Evolutionary conservation across 2,329 filamentous ascomycete genomes (phyloP), one percentile per base, ranked within the genome.

Genomic region (Clarireedia paspali): DNA sequence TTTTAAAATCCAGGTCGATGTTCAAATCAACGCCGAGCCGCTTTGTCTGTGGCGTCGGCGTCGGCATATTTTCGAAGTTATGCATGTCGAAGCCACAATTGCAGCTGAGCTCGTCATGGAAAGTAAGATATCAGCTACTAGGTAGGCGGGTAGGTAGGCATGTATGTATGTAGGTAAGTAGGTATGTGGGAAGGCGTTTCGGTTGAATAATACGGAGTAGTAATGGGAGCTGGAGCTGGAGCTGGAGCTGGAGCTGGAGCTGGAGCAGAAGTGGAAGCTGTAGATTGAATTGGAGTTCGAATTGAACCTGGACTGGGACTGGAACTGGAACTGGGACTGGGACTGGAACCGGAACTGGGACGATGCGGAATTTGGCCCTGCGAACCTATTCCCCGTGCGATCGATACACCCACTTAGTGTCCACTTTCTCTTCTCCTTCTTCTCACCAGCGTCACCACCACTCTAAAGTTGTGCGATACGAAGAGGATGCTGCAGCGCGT

Each of bases 1-100:
- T 17, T 23, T 44, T 17, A 17, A 20, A 46, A 27, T 24, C 44
- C 9, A 26, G 65, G 55, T 68, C 65, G 38, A 68, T 42, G 47
- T 66, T 66, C 50, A 68, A 53, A 27, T 63, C 62, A 27, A 62
- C 60, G 44, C 66, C 64, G 44, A 61, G 58, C 45, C 65, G 65
- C 61, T 65, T 66, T 56, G 62, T 59, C 7, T 30, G 27, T n/a
- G 63, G 58, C 17, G 63, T 58, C 27, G 64, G 57, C 40, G 56
- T 57, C 26, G 60, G 56, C 49, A 47, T 56, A 46, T 65, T 64
- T 50, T 67, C 65, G 57, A 59, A 57, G 4, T 62, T 64, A 54
- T 67, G 66, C 64, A 67, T 67, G 46, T 60, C 63, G 60, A 47
- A 46, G 51, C 54, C 50, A 47, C 50, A 45, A 53, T 54, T 47